Evolutionary conservation across 225 moss, liverwort and hornwort species (phyloP), one percentile per base, ranked within the genome.

Genomic region (Sphagnum tenellum): DNA sequence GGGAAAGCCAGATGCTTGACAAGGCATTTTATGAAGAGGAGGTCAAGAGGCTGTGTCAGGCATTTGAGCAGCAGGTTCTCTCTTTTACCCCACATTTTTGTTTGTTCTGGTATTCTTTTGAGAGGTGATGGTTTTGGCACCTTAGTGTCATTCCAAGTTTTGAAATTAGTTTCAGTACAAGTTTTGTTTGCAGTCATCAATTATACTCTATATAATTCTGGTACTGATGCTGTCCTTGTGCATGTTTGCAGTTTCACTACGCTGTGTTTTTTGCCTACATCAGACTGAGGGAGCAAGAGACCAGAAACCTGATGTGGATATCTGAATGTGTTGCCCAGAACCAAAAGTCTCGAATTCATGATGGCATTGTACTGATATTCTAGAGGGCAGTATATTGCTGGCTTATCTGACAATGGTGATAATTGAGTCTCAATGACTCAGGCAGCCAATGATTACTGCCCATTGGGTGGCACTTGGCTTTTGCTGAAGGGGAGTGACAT

Each of bases 1-100:
- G 98, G 60, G 98, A 98, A 72, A 93, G 98, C 70, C 98, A 98
- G 65, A 98, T 98, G 98, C 93, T 98, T 46, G 98, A 98, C 65
- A 98, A 93, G 80, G 82, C 89, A 46, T 98, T 98, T 65, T 98
- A 87, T 53, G 98, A 98, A 68, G 93, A 98, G 75, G 87, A 90
- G 68, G 98, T 93, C 54, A 98, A 93, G 77, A 84, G 75, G 63
- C 67, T 98, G 74, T 82, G 88, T 3, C 77, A 85, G 4, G 77
- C 92, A 5, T 98, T 92, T 72, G 92, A 98, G 69, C 96, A 98
- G 78, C 96, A 98, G 92, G 96, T 96, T 58, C 55, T 64, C 56
- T 4, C 12, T 59, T 2, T 29, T 29, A 29, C 29, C 1, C 29
- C 29, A 29, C 29, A 29, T 29, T 29, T 29, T 29, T 29, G 29